phyloP scores from a whole-genome alignment of 257 asterid species.

The Nicotiana obtusifolia region DNA sequence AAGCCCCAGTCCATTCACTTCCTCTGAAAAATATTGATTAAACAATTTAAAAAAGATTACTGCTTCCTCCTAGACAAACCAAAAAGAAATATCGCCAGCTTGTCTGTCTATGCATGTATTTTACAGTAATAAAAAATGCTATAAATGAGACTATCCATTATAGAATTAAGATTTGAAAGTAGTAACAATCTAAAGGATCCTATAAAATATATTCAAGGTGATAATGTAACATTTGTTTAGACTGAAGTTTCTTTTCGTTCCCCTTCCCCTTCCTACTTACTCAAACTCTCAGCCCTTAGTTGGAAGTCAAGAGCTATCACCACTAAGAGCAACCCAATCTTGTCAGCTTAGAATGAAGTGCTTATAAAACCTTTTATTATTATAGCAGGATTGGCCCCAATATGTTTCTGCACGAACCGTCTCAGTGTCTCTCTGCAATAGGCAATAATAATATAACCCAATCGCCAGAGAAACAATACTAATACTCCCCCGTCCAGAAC shows the following conservation, averaged over 20 bases:
- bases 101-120: background rate
- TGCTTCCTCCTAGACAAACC: background rate
- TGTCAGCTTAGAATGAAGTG: no score
- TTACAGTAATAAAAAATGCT: background rate
- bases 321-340: background rate
- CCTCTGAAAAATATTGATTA: constrained; percentile 44
- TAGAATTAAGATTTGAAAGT: background rate
- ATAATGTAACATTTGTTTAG: background rate
- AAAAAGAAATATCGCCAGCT: background rate
- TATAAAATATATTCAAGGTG: background rate
- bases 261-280: background rate
- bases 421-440: no score
- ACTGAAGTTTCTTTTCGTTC: background rate
- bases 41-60: background rate
- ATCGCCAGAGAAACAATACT: no score
- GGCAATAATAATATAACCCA: no score
- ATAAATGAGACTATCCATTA: background rate
- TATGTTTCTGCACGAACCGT: no score
- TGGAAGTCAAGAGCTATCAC: background rate
- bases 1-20: constrained; percentile 84
- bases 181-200: background rate
- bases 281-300: background rate
- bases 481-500: no score
- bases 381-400: no score
- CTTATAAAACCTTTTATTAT: no score